Percentiles rank a stretch among this genome's conserved stretches.
These are phyloP conservation scores for Plasmodium knowlesi DNA, from an alignment of 169 alveolate species.

Conservation along the genomic window DNA sequence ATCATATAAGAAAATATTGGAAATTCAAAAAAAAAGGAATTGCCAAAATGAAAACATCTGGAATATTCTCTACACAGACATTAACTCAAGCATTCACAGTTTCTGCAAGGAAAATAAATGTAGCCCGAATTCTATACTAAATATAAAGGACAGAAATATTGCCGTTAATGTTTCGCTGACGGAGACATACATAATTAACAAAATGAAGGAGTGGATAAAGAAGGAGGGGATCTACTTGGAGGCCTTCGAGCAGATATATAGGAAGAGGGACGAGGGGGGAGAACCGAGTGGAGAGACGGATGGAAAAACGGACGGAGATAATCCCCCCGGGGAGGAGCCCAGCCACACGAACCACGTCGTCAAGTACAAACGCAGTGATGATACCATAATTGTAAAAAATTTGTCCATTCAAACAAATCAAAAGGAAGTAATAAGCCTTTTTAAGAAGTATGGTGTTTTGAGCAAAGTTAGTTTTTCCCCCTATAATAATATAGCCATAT, in stretches of 20 bases:
- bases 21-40: conserved; percentile 83
- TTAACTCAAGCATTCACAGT: conserved; percentile 92
- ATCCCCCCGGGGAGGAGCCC: conserved; percentile 5
- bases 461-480: conserved; percentile 90
- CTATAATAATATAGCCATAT: conserved; percentile 90
- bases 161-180: conserved; percentile 93
- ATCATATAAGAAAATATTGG: conserved; percentile 85
- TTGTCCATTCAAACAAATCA: conserved; percentile 81
- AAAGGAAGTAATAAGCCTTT: conserved; percentile 86
- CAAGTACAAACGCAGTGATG: conserved; percentile 73
- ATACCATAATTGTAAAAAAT: conserved; percentile 83
- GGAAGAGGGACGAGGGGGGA: conserved; percentile 75
- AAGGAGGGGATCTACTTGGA: conserved; percentile 92
- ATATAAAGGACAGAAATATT: conserved; percentile 83
- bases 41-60: conserved; percentile 92
- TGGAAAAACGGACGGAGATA: background rate
- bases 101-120: conserved; percentile 88
- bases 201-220: conserved; percentile 95
- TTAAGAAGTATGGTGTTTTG: conserved; percentile 89
- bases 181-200: conserved; percentile 93
- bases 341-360: conserved; percentile 1
- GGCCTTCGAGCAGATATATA: conserved; percentile 83
- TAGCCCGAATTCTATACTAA: conserved; percentile 88
- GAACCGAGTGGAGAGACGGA: conserved; percentile 6
- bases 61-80: conserved; percentile 96